Percentiles rank a stretch among this genome's conserved stretches.
Conservation (phyloP, 176 grass and related monocot species). For the Hsuehochloa calcarea region DNA sequence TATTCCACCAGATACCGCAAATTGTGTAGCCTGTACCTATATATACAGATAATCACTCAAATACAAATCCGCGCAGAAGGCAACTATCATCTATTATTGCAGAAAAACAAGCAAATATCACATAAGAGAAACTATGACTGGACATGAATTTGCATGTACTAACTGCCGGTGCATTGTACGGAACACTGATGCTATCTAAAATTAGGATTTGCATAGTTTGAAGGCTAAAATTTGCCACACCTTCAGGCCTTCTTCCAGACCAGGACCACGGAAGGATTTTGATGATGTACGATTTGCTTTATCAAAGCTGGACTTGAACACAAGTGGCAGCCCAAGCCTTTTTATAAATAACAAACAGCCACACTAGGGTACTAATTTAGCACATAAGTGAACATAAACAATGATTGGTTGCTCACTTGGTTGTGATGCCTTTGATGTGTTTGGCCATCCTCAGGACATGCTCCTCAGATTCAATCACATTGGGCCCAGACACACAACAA, state of each 20-base stretch:
- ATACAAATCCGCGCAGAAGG: background rate
- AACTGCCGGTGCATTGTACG: background rate
- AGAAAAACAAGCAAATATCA: background rate
- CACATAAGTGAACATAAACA: background rate
- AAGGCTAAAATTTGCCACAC: conserved; percentile 17
- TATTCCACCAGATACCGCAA: background rate
- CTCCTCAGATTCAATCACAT: conserved; percentile 94
- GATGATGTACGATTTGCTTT: conserved; percentile 96
- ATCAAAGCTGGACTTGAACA: conserved; percentile 97
- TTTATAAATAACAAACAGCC: background rate
- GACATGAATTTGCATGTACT: background rate
- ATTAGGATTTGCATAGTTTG: background rate
- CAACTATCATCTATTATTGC: background rate
- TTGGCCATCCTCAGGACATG: conserved; percentile 86
- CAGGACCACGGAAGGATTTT: conserved; percentile 88
- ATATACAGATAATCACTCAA: background rate
- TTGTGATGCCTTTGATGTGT: conserved; percentile 71
- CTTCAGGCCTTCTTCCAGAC: conserved; percentile 92
- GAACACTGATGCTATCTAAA: background rate
- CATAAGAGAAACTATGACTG: background rate
- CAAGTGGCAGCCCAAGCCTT: conserved; percentile 81
- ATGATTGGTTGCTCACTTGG: conserved; percentile 51
- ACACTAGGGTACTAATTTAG: background rate
- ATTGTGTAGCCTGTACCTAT: background rate
- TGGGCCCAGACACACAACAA: conserved; percentile 53